Conservation (phyloP, 169 alveolate species). For the Amoebophrya sp. region DNA sequence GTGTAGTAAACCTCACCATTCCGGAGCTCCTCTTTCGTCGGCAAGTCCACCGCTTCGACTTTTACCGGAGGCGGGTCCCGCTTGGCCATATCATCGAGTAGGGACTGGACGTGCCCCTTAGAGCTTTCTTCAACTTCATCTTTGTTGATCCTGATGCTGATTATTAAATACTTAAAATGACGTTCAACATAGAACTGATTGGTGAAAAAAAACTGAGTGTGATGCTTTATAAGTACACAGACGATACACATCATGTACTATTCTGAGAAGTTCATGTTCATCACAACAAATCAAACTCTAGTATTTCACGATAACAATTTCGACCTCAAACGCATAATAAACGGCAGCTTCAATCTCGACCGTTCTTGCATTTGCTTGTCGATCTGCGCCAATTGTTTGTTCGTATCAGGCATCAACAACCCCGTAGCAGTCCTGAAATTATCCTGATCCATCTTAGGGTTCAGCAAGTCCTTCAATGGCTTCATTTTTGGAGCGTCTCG, state of each 20-base stretch:
- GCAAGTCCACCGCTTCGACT: not conserved
- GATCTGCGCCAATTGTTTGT: not conserved
- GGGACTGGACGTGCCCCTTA: constrained; percentile 3
- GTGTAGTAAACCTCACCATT: not conserved
- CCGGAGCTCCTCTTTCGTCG: not conserved
- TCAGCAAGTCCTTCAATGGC: not conserved
- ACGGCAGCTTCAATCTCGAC: not conserved
- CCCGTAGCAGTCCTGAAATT: not conserved
- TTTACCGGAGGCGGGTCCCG: constrained; percentile 23
- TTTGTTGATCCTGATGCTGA: no score
- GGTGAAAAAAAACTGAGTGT: no score
- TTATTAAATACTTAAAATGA: no score
- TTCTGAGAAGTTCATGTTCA: no score
- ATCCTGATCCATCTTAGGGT: not conserved
- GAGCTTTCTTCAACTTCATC: no score
- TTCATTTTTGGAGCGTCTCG: not conserved
- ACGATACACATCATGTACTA: no score
- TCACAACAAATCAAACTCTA: no score
- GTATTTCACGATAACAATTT: no score
- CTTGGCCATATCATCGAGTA: not conserved
- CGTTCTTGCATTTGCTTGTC: not conserved
- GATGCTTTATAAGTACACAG: no score
- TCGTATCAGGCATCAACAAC: not conserved
- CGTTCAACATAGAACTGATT: no score
- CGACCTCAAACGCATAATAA: no score